Conservation (phyloP, 768 basidiomycete genomes). For the Postia placenta region DNA sequence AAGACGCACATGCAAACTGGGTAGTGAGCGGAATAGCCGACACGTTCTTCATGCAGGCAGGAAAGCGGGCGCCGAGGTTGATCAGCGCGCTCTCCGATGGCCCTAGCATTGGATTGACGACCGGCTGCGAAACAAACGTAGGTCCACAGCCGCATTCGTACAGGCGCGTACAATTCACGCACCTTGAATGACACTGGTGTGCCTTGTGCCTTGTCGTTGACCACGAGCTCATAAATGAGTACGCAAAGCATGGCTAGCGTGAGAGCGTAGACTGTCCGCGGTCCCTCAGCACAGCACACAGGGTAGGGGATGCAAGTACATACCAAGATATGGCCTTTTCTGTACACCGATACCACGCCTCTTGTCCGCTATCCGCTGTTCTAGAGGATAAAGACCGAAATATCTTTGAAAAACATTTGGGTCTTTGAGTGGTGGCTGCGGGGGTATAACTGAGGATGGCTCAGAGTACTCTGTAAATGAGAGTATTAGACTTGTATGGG, state of each 20-base stretch:
- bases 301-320: constrained; percentile 16
- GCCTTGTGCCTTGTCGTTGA: constrained; percentile 72
- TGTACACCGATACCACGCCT: constrained; percentile 81
- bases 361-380: constrained; percentile 86
- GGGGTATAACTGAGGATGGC: constrained; percentile 29
- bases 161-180: constrained; percentile 16
- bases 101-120: constrained; percentile 87
- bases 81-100: constrained; percentile 82
- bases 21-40: constrained; percentile 47
- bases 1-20: constrained; percentile 45
- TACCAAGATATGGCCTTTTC: constrained; percentile 71
- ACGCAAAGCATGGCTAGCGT: constrained; percentile 64
- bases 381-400: constrained; percentile 43
- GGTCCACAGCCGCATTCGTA: background rate
- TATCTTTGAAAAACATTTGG: constrained; percentile 15
- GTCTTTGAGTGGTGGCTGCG: constrained; percentile 11
- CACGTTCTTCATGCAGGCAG: constrained; percentile 85
- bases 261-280: constrained; percentile 51
- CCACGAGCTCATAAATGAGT: constrained; percentile 81
- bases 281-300: background rate
- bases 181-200: constrained; percentile 84
- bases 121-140: constrained; percentile 40
- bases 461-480: constrained; percentile 56
- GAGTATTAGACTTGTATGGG: background rate
- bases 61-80: constrained; percentile 85